phyloP scores from a whole-genome alignment of 2,329 filamentous ascomycete species.

The Fusarium solani-melongenae region DNA sequence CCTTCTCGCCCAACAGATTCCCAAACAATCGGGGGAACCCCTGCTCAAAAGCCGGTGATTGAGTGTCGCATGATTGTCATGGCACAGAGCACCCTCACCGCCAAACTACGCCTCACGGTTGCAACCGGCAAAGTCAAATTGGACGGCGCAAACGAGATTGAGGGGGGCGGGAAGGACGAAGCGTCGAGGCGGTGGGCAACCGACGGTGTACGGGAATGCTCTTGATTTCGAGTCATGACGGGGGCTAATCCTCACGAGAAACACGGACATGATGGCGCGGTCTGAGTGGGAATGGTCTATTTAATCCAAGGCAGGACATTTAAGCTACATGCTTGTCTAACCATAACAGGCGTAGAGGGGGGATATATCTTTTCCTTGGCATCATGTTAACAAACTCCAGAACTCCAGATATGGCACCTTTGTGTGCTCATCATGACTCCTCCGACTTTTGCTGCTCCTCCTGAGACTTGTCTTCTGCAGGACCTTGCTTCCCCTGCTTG shows the following conservation, averaged over 20 bases:
- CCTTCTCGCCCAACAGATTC: slow-evolving; percentile 14
- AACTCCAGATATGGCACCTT: not conserved
- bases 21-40: slow-evolving; percentile 17
- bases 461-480: not conserved
- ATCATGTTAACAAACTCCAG: not conserved
- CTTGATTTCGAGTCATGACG: slow-evolving; percentile 7
- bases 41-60: slow-evolving; percentile 26
- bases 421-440: slow-evolving; percentile 20
- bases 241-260: not conserved
- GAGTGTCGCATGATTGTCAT: slow-evolving; percentile 38
- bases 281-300: not conserved
- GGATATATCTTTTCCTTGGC: not conserved
- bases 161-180: not conserved
- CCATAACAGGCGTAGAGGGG: not conserved
- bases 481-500: slow-evolving; percentile 59
- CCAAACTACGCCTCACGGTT: slow-evolving; percentile 30
- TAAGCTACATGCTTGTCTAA: not conserved
- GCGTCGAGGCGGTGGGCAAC: not conserved
- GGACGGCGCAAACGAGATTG: not conserved
- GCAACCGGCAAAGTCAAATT: not conserved
- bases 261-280: not conserved
- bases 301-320: not conserved
- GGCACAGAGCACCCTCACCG: slow-evolving; percentile 30
- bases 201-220: not conserved
- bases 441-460: slow-evolving; percentile 15